These are phyloP conservation scores for Curvularia hawaiiensis DNA, from an alignment of 2,329 filamentous ascomycete species.

Conservation along the genomic window DNA sequence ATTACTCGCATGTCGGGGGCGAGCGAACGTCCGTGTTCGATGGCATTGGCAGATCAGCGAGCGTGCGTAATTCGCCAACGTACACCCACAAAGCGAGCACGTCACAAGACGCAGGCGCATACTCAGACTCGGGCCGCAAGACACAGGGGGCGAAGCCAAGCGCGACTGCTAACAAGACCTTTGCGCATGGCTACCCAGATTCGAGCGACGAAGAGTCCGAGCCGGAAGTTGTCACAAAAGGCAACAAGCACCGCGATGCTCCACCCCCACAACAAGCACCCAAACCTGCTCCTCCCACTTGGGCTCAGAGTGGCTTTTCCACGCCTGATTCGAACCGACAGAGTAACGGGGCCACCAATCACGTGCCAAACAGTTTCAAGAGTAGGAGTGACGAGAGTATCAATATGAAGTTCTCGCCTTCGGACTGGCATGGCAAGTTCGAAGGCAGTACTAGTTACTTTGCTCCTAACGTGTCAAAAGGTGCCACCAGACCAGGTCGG, in stretches of 20 bases:
- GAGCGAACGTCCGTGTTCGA: constrained; percentile 63
- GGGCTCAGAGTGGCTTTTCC: constrained; percentile 23
- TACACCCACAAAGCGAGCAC: constrained; percentile 29
- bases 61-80: constrained; percentile 56
- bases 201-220: constrained; percentile 41
- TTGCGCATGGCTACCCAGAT: constrained; percentile 38
- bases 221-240: constrained; percentile 25
- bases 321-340: constrained; percentile 26
- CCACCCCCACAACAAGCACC: constrained; percentile 23
- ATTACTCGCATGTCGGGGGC: constrained; percentile 57
- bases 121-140: constrained; percentile 41
- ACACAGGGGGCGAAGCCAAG: constrained; percentile 34
- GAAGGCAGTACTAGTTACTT: constrained; percentile 52
- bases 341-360: constrained; percentile 21
- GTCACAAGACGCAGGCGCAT: constrained; percentile 31
- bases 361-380: constrained; percentile 43
- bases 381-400: constrained; percentile 56
- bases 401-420: constrained; percentile 56
- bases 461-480: constrained; percentile 39
- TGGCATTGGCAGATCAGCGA: constrained; percentile 58
- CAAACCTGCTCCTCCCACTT: constrained; percentile 25
- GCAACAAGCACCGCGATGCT: constrained; percentile 22
- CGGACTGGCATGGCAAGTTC: constrained; percentile 55
- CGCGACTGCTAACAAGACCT: constrained; percentile 27
- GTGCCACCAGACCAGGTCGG: constrained; percentile 29